phyloP scores from a whole-genome alignment of 129 eudicot species.

The Heracleum sosnowskyi region DNA sequence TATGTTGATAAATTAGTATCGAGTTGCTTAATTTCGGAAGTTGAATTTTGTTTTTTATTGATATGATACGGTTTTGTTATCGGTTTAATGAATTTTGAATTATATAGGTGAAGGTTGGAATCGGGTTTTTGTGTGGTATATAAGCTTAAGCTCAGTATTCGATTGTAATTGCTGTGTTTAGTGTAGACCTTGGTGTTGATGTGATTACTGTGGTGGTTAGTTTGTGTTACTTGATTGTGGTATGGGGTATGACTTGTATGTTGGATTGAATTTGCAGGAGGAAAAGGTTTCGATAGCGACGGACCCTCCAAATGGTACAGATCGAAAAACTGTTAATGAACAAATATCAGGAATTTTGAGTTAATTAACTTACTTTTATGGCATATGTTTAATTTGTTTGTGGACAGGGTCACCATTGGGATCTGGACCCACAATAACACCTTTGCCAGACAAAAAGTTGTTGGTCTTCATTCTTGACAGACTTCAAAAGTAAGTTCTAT shows the following conservation, averaged over 20 bases:
- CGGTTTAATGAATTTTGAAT: slow-evolving; percentile 24
- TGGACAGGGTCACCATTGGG: slow-evolving; percentile 78
- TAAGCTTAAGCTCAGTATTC: slow-evolving; percentile 18
- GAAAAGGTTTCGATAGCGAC: slow-evolving; percentile 70
- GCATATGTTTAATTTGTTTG: slow-evolving; percentile 25
- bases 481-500: slow-evolving; percentile 77
- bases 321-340: slow-evolving; percentile 18
- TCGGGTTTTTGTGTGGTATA: slow-evolving; percentile 38
- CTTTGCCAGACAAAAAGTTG: slow-evolving; percentile 96
- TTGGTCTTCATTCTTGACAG: slow-evolving; percentile 91
- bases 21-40: not conserved
- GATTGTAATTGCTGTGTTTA: slow-evolving; percentile 25
- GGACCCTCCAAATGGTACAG: slow-evolving; percentile 61
- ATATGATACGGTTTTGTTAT: not conserved
- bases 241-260: slow-evolving; percentile 11
- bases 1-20: not conserved
- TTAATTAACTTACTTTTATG: slow-evolving; percentile 21
- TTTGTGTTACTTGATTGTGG: slow-evolving; percentile 15
- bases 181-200: slow-evolving; percentile 18
- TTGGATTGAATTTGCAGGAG: slow-evolving; percentile 50
- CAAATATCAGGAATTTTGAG: slow-evolving; percentile 25
- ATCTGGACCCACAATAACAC: slow-evolving; percentile 84
- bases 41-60: not conserved
- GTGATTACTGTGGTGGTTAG: slow-evolving; percentile 14
- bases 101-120: slow-evolving; percentile 26